Base-by-base conservation (phyloP, 345 rosid genomes). In the Eucalyptus cloeziana region DNA sequence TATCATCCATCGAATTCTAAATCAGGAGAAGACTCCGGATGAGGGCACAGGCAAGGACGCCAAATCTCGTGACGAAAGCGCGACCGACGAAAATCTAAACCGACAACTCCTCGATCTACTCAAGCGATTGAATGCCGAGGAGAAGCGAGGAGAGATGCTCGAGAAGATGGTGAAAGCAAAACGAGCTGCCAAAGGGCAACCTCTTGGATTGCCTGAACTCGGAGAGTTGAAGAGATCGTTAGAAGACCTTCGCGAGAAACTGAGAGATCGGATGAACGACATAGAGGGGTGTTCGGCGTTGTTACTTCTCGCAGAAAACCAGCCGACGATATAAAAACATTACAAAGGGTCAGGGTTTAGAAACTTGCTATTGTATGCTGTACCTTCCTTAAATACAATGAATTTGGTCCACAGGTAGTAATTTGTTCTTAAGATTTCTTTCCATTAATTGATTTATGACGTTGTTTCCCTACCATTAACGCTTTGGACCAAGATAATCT, bases 211-310 rank as follows among this genome's bases (percentile, higher is more conserved):
- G 14, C 87, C 88, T 40, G 94, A 91, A 80, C 90, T 91, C 81
- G 85, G 47, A 76, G 76, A 91, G 50, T 91, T 91, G 87, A 89
- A 86, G 90, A 40, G 87, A 10, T 87, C 89, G 76, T 9, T 93
- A 85, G 90, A 93, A 88, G n/a, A 31, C 60, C 86, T 92, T 58
- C 92, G 88, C 19, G 79, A 51, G 87, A 90, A 88, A 86, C 64
- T 92, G 88, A 86, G 88, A 85, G 71, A 49, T 56, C 91, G 90
- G 27, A 89, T 87, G 52, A 44, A 51, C 19, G 89, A 92, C 40
- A 87, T 92, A 40, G 92, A 94, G 58, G 95, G 92, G 21, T 91
- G 93, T 7, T 80, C 92, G 79, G 89, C 90, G 56, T 89, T 94
- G 85, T 49, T 94, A 90, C 89, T 91, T 80, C 88, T 94, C 85